phyloP scores from a whole-genome alignment of 352 stramenopile species.

The Phytophthora constricta region DNA sequence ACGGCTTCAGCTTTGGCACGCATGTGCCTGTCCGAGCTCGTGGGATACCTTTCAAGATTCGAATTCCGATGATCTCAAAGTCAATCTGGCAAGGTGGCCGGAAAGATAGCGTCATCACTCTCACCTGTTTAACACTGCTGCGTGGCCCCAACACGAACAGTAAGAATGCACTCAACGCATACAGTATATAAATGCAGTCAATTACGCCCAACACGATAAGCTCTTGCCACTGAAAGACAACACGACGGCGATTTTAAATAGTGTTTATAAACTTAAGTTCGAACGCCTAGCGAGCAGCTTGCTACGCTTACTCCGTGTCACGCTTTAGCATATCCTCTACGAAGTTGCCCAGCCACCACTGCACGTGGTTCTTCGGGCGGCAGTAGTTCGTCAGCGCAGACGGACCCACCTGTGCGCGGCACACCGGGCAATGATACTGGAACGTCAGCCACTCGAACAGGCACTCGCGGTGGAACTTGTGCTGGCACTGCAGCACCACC shows the following conservation, averaged over 20 bases:
- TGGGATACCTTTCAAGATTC: too few species aligned
- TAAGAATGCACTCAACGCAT: too few species aligned
- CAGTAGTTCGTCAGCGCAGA: constrained; percentile 55
- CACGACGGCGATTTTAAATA: constrained; percentile 26
- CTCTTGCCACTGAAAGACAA: constrained; percentile 51
- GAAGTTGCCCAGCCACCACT: constrained; percentile 69
- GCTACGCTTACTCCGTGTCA: background rate
- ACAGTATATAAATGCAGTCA: too few species aligned
- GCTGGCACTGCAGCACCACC: constrained; percentile 46
- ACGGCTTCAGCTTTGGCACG: background rate
- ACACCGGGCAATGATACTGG: constrained; percentile 62
- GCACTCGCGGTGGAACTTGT: constrained; percentile 65
- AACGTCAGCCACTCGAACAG: constrained; percentile 68
- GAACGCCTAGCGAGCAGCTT: too few species aligned
- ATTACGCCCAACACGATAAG: too few species aligned
- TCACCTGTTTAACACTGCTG: too few species aligned
- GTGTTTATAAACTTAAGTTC: too few species aligned
- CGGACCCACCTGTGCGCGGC: constrained; percentile 46
- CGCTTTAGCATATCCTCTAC: constrained; percentile 43
- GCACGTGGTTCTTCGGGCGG: constrained; percentile 53
- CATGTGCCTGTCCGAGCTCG: background rate
- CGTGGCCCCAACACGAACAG: too few species aligned
- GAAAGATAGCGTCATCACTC: too few species aligned
- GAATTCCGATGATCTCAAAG: too few species aligned
- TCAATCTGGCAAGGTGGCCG: too few species aligned